Conservation (phyloP, 1,139 yeast genomes). For the Nematodospora anomalae region DNA sequence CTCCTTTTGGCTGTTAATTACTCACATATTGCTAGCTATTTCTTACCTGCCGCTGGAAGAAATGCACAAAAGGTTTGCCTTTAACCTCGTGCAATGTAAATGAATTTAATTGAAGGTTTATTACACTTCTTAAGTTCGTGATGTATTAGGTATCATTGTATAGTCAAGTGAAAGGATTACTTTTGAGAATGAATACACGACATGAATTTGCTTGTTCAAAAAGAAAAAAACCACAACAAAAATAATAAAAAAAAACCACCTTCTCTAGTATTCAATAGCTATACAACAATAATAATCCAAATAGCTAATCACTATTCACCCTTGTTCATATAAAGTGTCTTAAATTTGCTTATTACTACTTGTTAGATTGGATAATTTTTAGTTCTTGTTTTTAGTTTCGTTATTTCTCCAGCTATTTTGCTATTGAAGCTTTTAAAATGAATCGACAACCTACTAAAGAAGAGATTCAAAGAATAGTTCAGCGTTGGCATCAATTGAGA, state of each 20-base stretch:
- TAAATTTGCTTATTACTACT: no score
- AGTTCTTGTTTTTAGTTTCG: background rate
- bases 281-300: background rate
- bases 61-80: no score
- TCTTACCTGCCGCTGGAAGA: no score
- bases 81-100: no score
- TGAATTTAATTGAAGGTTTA: no score
- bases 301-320: background rate
- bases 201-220: background rate
- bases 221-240: background rate
- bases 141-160: no score
- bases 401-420: background rate
- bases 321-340: no score
- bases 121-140: no score
- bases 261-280: background rate
- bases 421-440: slow-evolving; percentile 17
- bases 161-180: no score
- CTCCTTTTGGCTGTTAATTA: no score
- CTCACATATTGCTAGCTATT: no score
- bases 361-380: slow-evolving; percentile 1
- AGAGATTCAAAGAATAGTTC: slow-evolving; percentile 44
- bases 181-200: background rate
- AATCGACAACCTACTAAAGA: slow-evolving; percentile 38
- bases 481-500: slow-evolving; percentile 64
- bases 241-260: background rate